phyloP scores from a whole-genome alignment of 2,329 filamentous ascomycete species.

The Sporothrix luriei region DNA sequence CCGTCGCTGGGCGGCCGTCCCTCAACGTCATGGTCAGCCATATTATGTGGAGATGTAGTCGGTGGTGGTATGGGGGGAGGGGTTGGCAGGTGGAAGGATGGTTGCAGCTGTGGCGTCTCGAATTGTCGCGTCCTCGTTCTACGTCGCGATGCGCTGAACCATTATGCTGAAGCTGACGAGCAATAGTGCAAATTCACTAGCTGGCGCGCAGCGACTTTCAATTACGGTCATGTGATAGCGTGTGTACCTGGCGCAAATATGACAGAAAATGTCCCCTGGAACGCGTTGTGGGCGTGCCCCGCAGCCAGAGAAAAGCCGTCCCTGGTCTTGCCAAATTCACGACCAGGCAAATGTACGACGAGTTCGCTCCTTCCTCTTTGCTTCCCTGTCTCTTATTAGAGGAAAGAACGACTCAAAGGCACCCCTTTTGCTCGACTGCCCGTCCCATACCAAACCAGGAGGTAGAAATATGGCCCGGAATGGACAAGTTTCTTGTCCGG shows the following conservation, averaged over 20 bases:
- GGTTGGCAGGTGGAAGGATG: not conserved
- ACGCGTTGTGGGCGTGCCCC: constrained; percentile 26
- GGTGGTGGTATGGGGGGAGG: not conserved
- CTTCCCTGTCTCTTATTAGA: not conserved
- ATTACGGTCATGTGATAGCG: constrained; percentile 32
- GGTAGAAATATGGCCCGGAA: constrained; percentile 22
- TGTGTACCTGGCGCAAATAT: constrained; percentile 25
- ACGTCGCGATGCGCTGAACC: not conserved
- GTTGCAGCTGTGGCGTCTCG: not conserved
- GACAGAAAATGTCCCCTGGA: not conserved
- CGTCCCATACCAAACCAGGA: not conserved
- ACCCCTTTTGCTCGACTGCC: not conserved
- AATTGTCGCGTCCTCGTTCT: not conserved
- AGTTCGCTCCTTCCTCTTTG: not conserved
- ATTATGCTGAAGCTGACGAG: not conserved
- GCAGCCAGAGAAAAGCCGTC: constrained; percentile 3
- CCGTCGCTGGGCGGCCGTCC: constrained; percentile 12
- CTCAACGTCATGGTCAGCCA: constrained; percentile 22
- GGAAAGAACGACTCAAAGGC: not conserved
- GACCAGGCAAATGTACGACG: not conserved
- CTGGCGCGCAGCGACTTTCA: not conserved
- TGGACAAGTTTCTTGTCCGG: constrained; percentile 31
- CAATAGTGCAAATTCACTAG: not conserved
- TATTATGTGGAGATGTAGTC: not conserved
- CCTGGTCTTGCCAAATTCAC: constrained; percentile 15